These are phyloP conservation scores for Penicillium sp. DNA, from an alignment of 2,329 filamentous ascomycete species.

Conservation along the genomic window DNA sequence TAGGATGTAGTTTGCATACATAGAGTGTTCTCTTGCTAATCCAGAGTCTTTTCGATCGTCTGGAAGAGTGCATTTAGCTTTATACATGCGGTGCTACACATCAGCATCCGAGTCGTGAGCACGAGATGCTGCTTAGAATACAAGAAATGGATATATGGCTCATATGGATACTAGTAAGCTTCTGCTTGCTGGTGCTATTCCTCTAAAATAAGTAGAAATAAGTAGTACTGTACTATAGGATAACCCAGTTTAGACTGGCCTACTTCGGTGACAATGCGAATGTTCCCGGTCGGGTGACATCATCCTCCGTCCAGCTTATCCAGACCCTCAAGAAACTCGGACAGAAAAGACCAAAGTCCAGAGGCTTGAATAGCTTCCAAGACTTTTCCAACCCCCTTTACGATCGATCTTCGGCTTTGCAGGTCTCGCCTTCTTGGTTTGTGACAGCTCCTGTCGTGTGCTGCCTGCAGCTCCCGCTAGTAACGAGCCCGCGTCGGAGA, in stretches of 20 bases:
- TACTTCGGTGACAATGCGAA: background rate
- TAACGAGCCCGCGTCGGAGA: conserved; percentile 34
- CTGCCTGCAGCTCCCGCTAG: conserved; percentile 16
- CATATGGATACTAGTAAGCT: background rate
- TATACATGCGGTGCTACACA: background rate
- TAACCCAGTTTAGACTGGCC: background rate
- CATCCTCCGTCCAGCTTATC: background rate
- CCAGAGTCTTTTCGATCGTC: background rate
- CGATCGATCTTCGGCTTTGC: background rate
- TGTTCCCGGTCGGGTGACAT: conserved; percentile 6
- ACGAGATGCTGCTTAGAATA: background rate
- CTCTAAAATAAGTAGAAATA: background rate
- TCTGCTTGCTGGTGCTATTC: background rate
- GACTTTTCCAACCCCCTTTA: background rate
- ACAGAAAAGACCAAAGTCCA: conserved; percentile 3
- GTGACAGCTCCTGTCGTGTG: conserved; percentile 5
- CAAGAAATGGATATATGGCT: background rate
- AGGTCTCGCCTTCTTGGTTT: too few relatives aligned
- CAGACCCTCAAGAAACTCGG: background rate
- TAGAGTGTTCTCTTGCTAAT: background rate
- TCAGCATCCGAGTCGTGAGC: background rate
- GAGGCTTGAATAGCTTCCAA: background rate
- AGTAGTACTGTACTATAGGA: background rate
- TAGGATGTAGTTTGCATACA: background rate
- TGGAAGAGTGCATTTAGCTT: too few relatives aligned